phyloP scores from a whole-genome alignment of 805 yeast genomes.

The Myxozyma nipponensis region DNA sequence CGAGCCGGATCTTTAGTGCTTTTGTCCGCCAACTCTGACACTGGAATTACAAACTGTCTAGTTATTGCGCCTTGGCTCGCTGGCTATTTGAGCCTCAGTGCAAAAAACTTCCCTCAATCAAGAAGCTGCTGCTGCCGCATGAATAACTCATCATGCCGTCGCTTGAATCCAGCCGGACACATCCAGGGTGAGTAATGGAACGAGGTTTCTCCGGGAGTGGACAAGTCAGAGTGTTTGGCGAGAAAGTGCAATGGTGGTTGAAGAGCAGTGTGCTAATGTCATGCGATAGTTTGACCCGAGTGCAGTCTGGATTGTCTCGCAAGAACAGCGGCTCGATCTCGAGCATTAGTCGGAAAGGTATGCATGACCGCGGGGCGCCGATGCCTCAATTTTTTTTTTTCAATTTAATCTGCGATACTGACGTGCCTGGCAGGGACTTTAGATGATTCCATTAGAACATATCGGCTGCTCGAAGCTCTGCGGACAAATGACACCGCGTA shows the following conservation, averaged over 20 bases:
- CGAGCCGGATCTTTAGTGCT: too few relatives aligned
- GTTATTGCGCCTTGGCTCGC: too few relatives aligned
- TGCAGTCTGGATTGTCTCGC: neutral
- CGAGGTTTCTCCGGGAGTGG: too few relatives aligned
- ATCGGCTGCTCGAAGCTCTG: constrained; percentile 28
- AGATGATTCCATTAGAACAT: constrained; percentile 25
- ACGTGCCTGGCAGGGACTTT: too few relatives aligned
- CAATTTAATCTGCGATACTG: too few relatives aligned
- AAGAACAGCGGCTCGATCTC: neutral
- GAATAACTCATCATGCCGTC: too few relatives aligned
- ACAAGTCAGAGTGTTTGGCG: too few relatives aligned
- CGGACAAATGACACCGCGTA: constrained; percentile 19
- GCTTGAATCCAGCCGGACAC: neutral
- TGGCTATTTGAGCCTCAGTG: too few relatives aligned
- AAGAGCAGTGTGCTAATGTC: neutral
- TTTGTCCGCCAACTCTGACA: too few relatives aligned
- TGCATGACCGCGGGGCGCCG: neutral
- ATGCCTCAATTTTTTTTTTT: constrained; percentile 7
- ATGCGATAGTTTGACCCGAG: neutral
- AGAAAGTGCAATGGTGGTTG: neutral
- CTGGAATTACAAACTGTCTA: too few relatives aligned
- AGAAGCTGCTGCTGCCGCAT: too few relatives aligned
- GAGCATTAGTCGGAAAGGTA: neutral
- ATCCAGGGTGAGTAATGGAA: neutral
- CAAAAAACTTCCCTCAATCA: too few relatives aligned